A percentile compares a stretch with the other conserved stretches of the same genome.
Evolutionary conservation across 768 basidiomycete species (phyloP).

Genomic region (Auriscalpium microsporum): DNA sequence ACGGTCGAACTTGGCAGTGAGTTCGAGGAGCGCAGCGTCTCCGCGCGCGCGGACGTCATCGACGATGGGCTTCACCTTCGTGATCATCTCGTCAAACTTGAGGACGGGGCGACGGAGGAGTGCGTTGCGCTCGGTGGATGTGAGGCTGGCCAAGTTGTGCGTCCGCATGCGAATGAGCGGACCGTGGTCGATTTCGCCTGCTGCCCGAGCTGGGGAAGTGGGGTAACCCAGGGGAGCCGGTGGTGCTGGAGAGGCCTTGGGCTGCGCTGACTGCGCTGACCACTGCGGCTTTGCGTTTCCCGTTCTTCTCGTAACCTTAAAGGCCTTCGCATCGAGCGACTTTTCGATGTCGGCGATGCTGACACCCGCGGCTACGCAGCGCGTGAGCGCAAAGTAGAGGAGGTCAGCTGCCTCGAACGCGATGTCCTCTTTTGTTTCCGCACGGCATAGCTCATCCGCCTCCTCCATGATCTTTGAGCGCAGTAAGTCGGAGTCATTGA

Average conservation of each 20-base stretch:
- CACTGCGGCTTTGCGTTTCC: constrained; percentile 92
- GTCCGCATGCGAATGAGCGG: constrained; percentile 72
- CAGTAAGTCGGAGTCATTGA: constrained; percentile 73
- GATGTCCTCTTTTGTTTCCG: constrained; percentile 68
- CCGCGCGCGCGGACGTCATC: constrained; percentile 76
- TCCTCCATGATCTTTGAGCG: constrained; percentile 96
- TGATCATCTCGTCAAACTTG: constrained; percentile 82
- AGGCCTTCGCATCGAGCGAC: constrained; percentile 78
- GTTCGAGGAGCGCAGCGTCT: constrained; percentile 76
- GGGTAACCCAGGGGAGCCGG: constrained; percentile 12
- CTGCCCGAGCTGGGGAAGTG: constrained; percentile 14
- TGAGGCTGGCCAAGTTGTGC: constrained; percentile 43
- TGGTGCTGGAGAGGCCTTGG: constrained; percentile 15
- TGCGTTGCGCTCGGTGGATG: constrained; percentile 46
- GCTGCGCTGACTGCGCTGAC: constrained; percentile 19
- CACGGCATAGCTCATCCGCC: constrained; percentile 90
- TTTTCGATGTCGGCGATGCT: constrained; percentile 74
- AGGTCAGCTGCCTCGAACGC: constrained; percentile 96
- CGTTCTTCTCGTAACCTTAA: constrained; percentile 75
- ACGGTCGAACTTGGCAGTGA: constrained; percentile 92
- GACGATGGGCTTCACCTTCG: constrained; percentile 91
- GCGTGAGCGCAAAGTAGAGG: constrained; percentile 83
- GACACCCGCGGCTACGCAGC: constrained; percentile 79
- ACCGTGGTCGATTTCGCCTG: constrained; percentile 21
- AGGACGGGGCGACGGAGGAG: constrained; percentile 87